phyloP scores from a whole-genome alignment of 345 rosid species.

The Odontarrhena argentea region DNA sequence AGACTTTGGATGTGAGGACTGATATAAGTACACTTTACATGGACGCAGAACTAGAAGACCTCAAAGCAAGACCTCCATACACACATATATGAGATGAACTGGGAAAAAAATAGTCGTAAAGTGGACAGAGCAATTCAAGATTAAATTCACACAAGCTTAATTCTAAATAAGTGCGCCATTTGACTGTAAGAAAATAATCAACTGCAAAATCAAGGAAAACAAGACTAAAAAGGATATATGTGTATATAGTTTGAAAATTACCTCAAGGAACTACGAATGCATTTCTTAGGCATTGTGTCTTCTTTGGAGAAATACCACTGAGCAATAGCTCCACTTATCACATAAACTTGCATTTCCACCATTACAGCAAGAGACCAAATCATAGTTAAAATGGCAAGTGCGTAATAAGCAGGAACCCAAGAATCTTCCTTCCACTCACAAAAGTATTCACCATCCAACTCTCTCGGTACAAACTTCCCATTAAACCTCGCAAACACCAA shows the following conservation, averaged over 20 bases:
- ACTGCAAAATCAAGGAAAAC: not conserved
- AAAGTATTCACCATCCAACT: conserved; percentile 52
- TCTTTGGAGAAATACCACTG: conserved; percentile 91
- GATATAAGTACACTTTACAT: not conserved
- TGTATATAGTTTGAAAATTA: conserved; percentile 29
- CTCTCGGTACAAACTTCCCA: conserved; percentile 67
- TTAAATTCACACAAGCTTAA: conserved; percentile 1
- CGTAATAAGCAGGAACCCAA: conserved; percentile 90
- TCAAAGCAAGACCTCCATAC: not conserved
- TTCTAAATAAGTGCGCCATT: not conserved
- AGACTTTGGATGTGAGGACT: conserved; percentile 1
- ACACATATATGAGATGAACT: not conserved
- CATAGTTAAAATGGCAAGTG: conserved; percentile 83
- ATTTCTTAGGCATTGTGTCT: conserved; percentile 59
- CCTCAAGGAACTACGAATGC: conserved; percentile 85
- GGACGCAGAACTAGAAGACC: not conserved
- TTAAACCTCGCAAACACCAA: conserved; percentile 76
- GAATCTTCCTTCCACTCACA: conserved; percentile 88
- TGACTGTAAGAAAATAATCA: not conserved
- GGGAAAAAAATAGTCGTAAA: not conserved
- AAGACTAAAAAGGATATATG: conserved; percentile 3
- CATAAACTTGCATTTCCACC: conserved; percentile 87
- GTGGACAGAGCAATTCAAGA: conserved; percentile 3
- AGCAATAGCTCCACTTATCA: conserved; percentile 79
- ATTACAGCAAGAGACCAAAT: conserved; percentile 78